Percentiles rank a stretch among this genome's conserved stretches.
Conservation (phyloP, 2,329 filamentous ascomycete genomes). For the Aspergillus ibericus region DNA sequence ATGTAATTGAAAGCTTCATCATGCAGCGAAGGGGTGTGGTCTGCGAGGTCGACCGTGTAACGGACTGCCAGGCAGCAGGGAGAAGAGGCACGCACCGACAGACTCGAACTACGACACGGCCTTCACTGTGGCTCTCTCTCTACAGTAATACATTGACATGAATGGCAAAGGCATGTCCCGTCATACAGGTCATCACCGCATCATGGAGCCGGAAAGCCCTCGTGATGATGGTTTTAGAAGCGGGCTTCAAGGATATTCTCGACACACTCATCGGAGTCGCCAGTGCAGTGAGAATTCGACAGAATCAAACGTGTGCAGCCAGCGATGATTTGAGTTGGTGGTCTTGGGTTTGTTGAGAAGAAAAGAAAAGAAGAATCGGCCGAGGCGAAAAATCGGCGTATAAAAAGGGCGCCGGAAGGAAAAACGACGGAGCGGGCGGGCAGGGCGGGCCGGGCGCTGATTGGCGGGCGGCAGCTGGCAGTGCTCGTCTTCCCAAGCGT, state of each 20-base stretch:
- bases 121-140: too few relatives aligned
- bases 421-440: constrained; percentile 34
- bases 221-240: constrained; percentile 83
- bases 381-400: constrained; percentile 16
- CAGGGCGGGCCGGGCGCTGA: constrained; percentile 26
- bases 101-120: neutral
- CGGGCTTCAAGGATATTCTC: constrained; percentile 61
- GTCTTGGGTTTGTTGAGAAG: constrained; percentile 56
- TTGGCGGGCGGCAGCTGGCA: constrained; percentile 24
- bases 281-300: constrained; percentile 57
- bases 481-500: neutral
- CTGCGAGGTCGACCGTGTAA: neutral
- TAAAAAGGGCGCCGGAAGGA: constrained; percentile 24
- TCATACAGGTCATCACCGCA: constrained; percentile 50
- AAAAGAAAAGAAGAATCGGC: constrained; percentile 32
- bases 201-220: constrained; percentile 50
- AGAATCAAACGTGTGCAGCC: constrained; percentile 47
- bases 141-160: neutral
- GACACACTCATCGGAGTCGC: constrained; percentile 71
- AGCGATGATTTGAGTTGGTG: constrained; percentile 75
- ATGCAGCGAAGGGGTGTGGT: constrained; percentile 20
- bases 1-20: constrained; percentile 39
- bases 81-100: constrained; percentile 2
- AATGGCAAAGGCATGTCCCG: constrained; percentile 37
- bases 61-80: neutral